Conservation (phyloP, 2,329 filamentous ascomycete genomes). For the Penicillium sp. region DNA sequence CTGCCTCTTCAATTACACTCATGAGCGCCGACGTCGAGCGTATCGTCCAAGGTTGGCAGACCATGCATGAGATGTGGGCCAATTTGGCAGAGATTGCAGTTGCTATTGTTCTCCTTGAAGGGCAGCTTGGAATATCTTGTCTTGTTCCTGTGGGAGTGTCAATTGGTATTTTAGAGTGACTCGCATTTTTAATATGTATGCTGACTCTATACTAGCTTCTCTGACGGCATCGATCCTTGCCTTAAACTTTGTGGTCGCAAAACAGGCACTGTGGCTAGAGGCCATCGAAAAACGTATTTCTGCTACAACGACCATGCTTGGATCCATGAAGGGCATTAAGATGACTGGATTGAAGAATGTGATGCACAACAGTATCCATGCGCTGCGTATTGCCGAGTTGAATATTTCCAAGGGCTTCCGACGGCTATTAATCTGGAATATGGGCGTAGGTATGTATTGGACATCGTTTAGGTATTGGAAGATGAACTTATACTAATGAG, state of each 20-base stretch:
- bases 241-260: constrained; percentile 34
- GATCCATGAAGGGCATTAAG: constrained; percentile 51
- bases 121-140: constrained; percentile 42
- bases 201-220: constrained; percentile 22
- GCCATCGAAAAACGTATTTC: constrained; percentile 49
- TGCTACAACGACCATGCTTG: constrained; percentile 46
- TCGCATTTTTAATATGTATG: neutral
- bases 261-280: constrained; percentile 47
- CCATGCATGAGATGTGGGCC: constrained; percentile 45
- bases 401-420: constrained; percentile 40
- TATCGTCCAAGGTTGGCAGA: constrained; percentile 39
- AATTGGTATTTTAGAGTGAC: constrained; percentile 31
- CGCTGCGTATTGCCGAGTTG: constrained; percentile 39
- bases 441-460: constrained; percentile 31
- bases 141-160: constrained; percentile 32
- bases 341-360: constrained; percentile 46
- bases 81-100: constrained; percentile 43
- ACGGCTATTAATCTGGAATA: constrained; percentile 39
- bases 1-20: constrained; percentile 38
- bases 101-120: constrained; percentile 41
- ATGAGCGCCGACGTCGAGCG: constrained; percentile 47
- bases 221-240: constrained; percentile 32
- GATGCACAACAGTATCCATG: constrained; percentile 36
- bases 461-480: neutral
- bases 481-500: constrained; percentile 1